Percentiles rank a stretch among this genome's conserved stretches.
These are phyloP conservation scores for Trichoderma asperelloides DNA, from an alignment of 495 filamentous ascomycete genomes.

Conservation along the genomic window DNA sequence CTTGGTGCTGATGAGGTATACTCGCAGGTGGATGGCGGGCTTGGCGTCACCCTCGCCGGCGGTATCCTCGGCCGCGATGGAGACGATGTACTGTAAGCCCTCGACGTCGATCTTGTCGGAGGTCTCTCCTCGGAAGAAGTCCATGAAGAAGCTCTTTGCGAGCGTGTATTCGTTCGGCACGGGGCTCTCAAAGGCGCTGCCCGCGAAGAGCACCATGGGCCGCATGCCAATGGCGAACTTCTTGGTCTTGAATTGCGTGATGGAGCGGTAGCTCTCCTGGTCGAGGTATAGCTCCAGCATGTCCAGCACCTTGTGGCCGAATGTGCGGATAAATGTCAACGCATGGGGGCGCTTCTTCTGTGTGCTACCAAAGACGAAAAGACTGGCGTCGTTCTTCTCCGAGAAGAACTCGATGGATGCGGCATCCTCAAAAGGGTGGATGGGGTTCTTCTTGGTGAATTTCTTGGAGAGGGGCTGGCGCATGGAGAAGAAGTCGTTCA, in stretches of 20 bases:
- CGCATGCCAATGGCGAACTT: conserved; percentile 77
- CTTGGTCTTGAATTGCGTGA: conserved; percentile 72
- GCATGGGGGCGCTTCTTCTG: conserved; percentile 91
- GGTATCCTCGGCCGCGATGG: conserved; percentile 69
- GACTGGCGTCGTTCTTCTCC: conserved; percentile 84
- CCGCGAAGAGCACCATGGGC: conserved; percentile 80
- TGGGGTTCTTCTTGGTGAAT: conserved; percentile 89
- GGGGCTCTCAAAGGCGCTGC: conserved; percentile 71
- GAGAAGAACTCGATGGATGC: conserved; percentile 84
- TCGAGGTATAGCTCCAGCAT: conserved; percentile 86
- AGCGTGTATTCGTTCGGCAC: conserved; percentile 65
- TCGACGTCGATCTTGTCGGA: conserved; percentile 81
- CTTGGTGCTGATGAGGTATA: conserved; percentile 77
- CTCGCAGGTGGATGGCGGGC: conserved; percentile 70
- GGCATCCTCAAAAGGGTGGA: conserved; percentile 89
- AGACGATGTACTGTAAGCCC: conserved; percentile 81
- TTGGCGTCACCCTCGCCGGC: conserved; percentile 38
- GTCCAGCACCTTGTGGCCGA: conserved; percentile 77
- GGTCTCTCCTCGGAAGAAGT: conserved; percentile 67
- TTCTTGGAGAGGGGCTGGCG: conserved; percentile 71
- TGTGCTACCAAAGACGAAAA: conserved; percentile 66
- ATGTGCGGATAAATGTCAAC: conserved; percentile 74
- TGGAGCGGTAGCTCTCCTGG: conserved; percentile 49
- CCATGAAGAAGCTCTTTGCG: conserved; percentile 77
- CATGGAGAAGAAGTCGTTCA: conserved; percentile 73